Base-by-base conservation (phyloP, 179 eudicot species). In the Corrigiola litoralis region DNA sequence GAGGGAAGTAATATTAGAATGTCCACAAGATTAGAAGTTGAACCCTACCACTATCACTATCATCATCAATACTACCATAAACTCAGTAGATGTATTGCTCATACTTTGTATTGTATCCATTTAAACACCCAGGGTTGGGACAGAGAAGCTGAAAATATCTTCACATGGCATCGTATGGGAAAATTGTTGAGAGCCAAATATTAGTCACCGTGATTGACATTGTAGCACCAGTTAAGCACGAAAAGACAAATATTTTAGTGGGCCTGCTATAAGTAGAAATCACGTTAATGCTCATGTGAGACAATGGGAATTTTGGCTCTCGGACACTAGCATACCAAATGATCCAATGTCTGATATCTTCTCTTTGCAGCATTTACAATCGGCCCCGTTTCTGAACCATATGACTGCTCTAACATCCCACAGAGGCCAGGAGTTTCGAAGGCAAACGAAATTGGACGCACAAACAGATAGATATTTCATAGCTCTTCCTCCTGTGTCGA, bases 111-210 rank as follows among this genome's bases (percentile, higher is more conserved):
- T 32, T 37, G 60, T 50, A 44, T 28, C 46, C 6, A 38, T 58
- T 37, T 21, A 16, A 41, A 16, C 65, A 52, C 49, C 44, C 65
- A 61, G 17, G 62, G 46, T n/a, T n/a, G n/a, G n/a, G n/a, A n/a
- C n/a, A n/a, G n/a, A 21, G 31, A 4, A 63, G 46, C 58, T 49
- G 57, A 63, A 47, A 59, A 63, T 63, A 63, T 49, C 46, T 49
- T 14, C 32, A 32, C 25, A 44, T 42, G 51, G 48, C 6, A 12
- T 61, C 65, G 37, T 17, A 40, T 17, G 65, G 51, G 28, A 61
- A n/a, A n/a, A n/a, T n/a, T n/a, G n/a, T n/a, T n/a, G n/a, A n/a
- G n/a, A n/a, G n/a, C n/a, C n/a, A n/a, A n/a, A n/a, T n/a, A n/a
- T n/a, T n/a, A n/a, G n/a, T n/a, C n/a, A n/a, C n/a, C n/a, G n/a